Conservation (phyloP, 805 yeast genomes). For the Isabelozyma gotoi region DNA sequence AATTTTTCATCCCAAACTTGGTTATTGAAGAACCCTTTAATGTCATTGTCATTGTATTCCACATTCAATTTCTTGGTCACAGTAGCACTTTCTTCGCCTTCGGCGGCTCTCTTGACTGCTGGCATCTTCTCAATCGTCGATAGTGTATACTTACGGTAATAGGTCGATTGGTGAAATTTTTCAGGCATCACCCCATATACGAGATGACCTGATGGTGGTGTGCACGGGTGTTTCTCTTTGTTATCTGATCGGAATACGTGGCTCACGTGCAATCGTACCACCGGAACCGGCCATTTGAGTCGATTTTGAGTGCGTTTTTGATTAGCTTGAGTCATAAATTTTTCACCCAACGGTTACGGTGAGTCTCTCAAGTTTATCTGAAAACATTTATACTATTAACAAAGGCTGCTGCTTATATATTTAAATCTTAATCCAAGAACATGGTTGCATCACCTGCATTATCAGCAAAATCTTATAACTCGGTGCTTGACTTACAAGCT, state of each 20-base stretch:
- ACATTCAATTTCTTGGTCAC: constrained; percentile 11
- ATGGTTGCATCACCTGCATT: constrained; percentile 20
- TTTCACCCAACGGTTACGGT: neutral
- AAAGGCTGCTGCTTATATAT: too few species aligned
- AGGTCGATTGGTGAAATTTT: neutral
- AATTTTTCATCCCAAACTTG: constrained; percentile 48
- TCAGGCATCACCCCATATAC: neutral
- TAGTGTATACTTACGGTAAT: too few species aligned
- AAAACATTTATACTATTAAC: neutral
- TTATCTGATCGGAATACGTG: neutral
- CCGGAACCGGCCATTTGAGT: neutral
- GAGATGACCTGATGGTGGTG: neutral
- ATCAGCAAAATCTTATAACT: constrained; percentile 34
- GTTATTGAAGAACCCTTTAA: constrained; percentile 43
- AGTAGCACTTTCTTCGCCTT: neutral
- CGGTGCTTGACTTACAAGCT: constrained; percentile 37
- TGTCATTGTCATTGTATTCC: constrained; percentile 28
- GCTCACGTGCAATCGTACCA: neutral
- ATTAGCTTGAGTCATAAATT: neutral
- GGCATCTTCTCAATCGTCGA: neutral
- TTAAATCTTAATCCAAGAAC: neutral
- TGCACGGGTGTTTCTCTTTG: neutral
- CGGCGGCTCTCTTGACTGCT: constrained; percentile 1
- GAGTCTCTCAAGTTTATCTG: neutral
- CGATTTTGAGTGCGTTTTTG: neutral